These are phyloP conservation scores for Yarrowia galli DNA, from an alignment of 1,139 yeast genomes.

Conservation along the genomic window DNA sequence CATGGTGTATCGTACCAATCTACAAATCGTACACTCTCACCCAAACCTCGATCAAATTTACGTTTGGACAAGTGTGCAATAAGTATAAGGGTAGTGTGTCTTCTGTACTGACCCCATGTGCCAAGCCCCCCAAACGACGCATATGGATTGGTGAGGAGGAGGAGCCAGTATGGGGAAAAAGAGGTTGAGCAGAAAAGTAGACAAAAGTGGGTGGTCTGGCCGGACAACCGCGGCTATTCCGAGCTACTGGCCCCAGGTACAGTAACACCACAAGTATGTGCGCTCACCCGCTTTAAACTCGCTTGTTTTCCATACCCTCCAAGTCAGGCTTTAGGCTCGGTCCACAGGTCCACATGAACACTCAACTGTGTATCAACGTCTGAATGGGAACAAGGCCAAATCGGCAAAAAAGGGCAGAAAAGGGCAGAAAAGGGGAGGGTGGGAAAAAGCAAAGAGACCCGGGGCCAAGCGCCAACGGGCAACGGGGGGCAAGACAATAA, in stretches of 20 bases:
- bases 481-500: not conserved
- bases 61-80: not conserved
- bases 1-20: too few species aligned
- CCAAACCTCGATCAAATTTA: not conserved
- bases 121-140: conserved; percentile 13
- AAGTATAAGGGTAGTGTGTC: conserved; percentile 4
- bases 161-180: not conserved
- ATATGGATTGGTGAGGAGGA: not conserved
- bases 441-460: not conserved
- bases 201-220: too few species aligned
- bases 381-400: too few species aligned
- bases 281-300: not conserved
- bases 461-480: too few species aligned
- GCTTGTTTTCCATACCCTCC: not conserved
- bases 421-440: not conserved
- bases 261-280: too few species aligned
- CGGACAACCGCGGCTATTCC: too few species aligned
- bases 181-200: too few species aligned
- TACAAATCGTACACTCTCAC: too few species aligned
- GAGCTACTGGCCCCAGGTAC: too few species aligned
- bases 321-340: conserved; percentile 8
- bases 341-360: not conserved
- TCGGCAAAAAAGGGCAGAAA: not conserved
- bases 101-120: conserved; percentile 28
- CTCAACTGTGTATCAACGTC: too few species aligned